Evolutionary conservation across 176 grass and related monocot genomes (phyloP), one percentile per base, ranked within the genome.

Genomic region (Triticum turgidum): DNA sequence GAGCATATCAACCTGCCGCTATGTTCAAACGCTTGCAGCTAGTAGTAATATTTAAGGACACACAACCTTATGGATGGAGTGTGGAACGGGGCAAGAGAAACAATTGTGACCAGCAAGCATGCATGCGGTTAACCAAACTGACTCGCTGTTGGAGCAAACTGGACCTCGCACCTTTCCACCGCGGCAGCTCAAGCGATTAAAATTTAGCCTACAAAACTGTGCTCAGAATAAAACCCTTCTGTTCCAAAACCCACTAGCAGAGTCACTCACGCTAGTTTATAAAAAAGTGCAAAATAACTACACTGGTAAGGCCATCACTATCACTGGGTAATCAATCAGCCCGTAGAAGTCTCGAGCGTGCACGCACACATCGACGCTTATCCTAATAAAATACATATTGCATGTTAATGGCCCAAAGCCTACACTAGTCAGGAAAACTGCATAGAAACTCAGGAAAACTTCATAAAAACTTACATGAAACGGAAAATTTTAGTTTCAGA

Each of bases 171-270:
- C 81, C 35, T 78, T 88, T 85, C 76, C 54, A 84, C 71, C 54
- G 11, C 78, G 86, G 82, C 82, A 78, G 45, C 86, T 91, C 33
- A 15, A 5, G 24, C 77, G 21, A 85, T 82, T 88, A 82, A 85
- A 91, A 72, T 82, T 91, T 78, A 44, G 41, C n/a, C 54, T 59
- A 65, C 69, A 71, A 54, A 73, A 29, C 30, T 82, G 71, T 73
- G 25, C 39, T 56, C 45, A 35, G 54, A 85, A 82, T 78, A 88
- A 79, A 25, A 44, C 82, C 6, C 18, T 88, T 85, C 78, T 68
- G 12, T 41, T 69, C 47, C 9, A 63, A 77, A 32, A 85, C 52
- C 34, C 44, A 18, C 72, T 72, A 25, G 71, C 82, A 85, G 78
- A 88, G 86, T 51, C 51, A 34, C 78, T 64, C 64, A 85, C 82